phyloP scores from a whole-genome alignment of 495 filamentous ascomycete genomes.

The Trichoderma orchidacearum region DNA sequence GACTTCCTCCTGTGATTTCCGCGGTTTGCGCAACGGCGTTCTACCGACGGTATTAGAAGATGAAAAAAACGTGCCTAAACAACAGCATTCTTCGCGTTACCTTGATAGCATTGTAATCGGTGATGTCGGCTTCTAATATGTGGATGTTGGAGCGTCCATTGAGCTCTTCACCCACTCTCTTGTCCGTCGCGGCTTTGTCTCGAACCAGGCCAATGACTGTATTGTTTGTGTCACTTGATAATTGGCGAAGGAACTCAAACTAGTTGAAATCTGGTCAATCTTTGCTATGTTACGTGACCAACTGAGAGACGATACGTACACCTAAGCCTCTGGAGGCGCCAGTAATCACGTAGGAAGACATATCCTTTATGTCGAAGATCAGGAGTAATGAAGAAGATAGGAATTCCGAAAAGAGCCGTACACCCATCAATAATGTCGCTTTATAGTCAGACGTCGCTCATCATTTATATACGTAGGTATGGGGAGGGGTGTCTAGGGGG shows the following conservation, averaged over 20 bases:
- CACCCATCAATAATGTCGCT: too few species aligned
- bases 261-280: not conserved
- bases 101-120: constrained; percentile 21
- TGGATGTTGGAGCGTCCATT: constrained; percentile 26
- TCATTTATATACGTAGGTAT: too few species aligned
- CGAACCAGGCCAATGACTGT: constrained; percentile 24
- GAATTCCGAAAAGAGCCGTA: too few species aligned
- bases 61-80: too few species aligned
- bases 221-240: constrained; percentile 14
- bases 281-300: not conserved
- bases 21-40: constrained; percentile 19
- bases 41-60: not conserved
- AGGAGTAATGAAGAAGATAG: too few species aligned
- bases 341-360: constrained; percentile 21
- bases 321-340: constrained; percentile 21
- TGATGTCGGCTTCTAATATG: constrained; percentile 31
- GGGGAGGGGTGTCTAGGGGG: too few species aligned
- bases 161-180: constrained; percentile 4
- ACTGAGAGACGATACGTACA: not conserved
- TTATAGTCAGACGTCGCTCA: too few species aligned
- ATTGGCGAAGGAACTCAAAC: constrained; percentile 18
- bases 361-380: too few species aligned
- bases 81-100: not conserved
- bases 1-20: constrained; percentile 22
- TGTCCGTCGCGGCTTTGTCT: constrained; percentile 13